A percentile compares a stretch with the other conserved stretches of the same genome.
phyloP scores from a whole-genome alignment of 139 green algal genomes.

The Closterium sp. region DNA sequence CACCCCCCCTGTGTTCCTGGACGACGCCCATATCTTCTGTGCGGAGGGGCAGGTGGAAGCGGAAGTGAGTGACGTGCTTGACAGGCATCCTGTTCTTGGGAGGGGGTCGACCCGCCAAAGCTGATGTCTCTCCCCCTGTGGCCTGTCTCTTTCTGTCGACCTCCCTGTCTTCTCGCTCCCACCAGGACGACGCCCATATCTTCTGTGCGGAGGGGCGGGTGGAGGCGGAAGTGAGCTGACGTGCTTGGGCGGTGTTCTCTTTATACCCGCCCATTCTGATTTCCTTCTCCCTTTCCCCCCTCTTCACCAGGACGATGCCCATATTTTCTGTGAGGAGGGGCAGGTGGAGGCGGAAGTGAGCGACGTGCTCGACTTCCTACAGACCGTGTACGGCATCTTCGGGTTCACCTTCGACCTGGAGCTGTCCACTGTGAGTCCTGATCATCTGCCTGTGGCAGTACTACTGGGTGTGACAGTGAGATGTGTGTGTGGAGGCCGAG shows the following conservation, averaged over 20 bases:
- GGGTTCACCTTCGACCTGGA: constrained; percentile 91
- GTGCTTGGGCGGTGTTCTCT: constrained; percentile 84
- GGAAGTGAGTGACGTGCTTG: too few species aligned
- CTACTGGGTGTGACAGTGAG: too few species aligned
- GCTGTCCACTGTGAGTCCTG: constrained; percentile 76
- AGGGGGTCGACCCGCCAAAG: too few species aligned
- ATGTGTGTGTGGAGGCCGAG: constrained; percentile 11
- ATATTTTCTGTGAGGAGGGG: constrained; percentile 93
- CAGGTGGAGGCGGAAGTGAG: constrained; percentile 72
- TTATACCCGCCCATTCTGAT: background rate
- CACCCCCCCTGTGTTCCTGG: too few species aligned
- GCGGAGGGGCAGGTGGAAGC: too few species aligned
- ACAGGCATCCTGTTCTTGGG: too few species aligned
- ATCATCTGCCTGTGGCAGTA: too few species aligned
- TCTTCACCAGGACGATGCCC: constrained; percentile 78
- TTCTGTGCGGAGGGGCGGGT: constrained; percentile 69
- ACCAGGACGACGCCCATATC: constrained; percentile 93
- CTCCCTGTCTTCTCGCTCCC: background rate
- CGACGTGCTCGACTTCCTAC: constrained; percentile 82
- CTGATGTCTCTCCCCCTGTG: too few species aligned
- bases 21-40: too few species aligned
- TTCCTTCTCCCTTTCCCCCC: background rate
- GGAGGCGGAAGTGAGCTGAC: constrained; percentile 70
- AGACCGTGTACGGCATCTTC: constrained; percentile 89
- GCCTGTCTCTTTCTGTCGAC: too few species aligned